Evolutionary conservation across 108 stramenopile species (phyloP).

Genomic region (Cyclotella atomus): DNA sequence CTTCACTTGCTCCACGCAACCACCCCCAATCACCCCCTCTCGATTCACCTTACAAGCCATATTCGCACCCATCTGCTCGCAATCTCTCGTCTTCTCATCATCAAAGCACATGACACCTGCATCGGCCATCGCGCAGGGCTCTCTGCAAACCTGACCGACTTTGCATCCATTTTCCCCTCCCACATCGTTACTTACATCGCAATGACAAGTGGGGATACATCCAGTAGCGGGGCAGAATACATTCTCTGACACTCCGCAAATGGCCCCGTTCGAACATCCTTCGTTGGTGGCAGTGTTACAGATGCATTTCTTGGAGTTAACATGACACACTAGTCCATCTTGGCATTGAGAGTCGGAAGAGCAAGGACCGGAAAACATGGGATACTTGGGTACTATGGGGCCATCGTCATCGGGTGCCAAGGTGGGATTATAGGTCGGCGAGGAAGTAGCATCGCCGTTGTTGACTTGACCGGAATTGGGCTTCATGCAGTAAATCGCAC

Average conservation of each 20-base stretch:
- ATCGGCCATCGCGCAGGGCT: slow-evolving; percentile 21
- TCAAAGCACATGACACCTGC: slow-evolving; percentile 5
- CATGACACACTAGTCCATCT: slow-evolving; percentile 3
- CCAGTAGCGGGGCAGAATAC: background rate
- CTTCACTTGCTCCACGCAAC: background rate
- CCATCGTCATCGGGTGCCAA: slow-evolving; percentile 1
- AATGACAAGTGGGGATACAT: slow-evolving; percentile 8
- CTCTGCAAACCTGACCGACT: slow-evolving; percentile 9
- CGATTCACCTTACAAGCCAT: background rate
- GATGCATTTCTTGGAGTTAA: background rate
- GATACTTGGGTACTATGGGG: background rate
- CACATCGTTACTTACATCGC: slow-evolving; percentile 2
- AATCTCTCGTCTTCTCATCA: slow-evolving; percentile 5
- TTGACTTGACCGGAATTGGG: too few relatives aligned
- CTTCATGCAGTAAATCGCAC: background rate
- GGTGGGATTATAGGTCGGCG: background rate
- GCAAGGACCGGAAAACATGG: slow-evolving; percentile 12
- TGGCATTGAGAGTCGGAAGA: slow-evolving; percentile 9
- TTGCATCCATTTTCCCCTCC: slow-evolving; percentile 6
- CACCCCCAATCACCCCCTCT: background rate
- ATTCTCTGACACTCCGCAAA: background rate
- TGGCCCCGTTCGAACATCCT: slow-evolving; percentile 6
- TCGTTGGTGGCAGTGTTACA: slow-evolving; percentile 6
- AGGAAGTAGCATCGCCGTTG: background rate
- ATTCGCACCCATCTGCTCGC: background rate